A percentile compares a stretch with the other conserved stretches of the same genome.
These are phyloP conservation scores for Leucosporidium yakuticum DNA, from an alignment of 768 basidiomycete species.

Conservation along the genomic window DNA sequence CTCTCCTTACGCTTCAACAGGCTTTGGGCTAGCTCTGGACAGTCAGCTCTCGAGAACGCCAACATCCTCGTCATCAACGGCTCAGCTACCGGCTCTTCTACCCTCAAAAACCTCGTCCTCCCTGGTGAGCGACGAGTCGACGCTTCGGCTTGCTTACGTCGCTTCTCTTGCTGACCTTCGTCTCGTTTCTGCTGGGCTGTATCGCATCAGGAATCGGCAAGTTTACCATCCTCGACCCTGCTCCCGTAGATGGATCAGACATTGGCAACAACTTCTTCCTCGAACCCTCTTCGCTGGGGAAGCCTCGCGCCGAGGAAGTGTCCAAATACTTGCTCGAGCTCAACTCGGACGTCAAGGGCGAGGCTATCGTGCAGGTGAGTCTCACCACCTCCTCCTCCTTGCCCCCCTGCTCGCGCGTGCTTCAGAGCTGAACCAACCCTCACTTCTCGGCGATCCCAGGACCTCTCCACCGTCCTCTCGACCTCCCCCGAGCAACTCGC, in stretches of 20 bases:
- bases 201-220: conserved; percentile 62
- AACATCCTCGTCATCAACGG: conserved; percentile 73
- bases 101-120: conserved; percentile 92
- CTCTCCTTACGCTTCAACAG: conserved; percentile 45
- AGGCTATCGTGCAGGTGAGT: conserved; percentile 53
- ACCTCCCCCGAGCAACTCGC: conserved; percentile 50
- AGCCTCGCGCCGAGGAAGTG: conserved; percentile 69
- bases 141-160: not conserved
- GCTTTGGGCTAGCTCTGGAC: conserved; percentile 89
- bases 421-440: not conserved
- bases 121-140: conserved; percentile 55
- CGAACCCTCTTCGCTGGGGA: conserved; percentile 68
- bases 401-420: not conserved
- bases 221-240: conserved; percentile 79
- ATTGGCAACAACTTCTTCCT: conserved; percentile 97
- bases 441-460: conserved; percentile 33
- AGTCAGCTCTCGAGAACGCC: conserved; percentile 76
- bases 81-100: conserved; percentile 76
- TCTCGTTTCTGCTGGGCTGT: not conserved
- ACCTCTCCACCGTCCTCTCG: conserved; percentile 56
- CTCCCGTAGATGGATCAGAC: conserved; percentile 60
- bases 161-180: not conserved
- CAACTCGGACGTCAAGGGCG: conserved; percentile 76
- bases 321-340: conserved; percentile 72
- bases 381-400: not conserved